Conservation (phyloP, 2,329 filamentous ascomycete genomes). For the Mariannaea sp. region DNA sequence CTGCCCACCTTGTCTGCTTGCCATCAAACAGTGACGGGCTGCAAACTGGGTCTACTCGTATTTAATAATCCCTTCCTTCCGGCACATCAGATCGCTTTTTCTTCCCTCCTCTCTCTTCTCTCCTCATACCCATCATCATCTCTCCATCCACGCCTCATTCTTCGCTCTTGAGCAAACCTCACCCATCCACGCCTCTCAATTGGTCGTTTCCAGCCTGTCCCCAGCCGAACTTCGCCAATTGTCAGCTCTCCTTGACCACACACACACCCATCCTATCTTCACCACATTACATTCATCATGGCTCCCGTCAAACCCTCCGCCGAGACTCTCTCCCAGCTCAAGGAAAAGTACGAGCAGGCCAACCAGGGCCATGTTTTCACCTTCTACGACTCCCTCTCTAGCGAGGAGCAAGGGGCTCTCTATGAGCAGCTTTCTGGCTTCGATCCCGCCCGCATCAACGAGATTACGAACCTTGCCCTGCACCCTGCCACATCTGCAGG, state of each 20-base stretch:
- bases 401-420: slow-evolving; percentile 74
- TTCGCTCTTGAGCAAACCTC: not conserved
- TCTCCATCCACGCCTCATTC: not conserved
- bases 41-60: slow-evolving; percentile 15
- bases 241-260: slow-evolving; percentile 16
- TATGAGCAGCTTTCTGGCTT: slow-evolving; percentile 82
- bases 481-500: slow-evolving; percentile 72
- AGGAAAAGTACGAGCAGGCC: slow-evolving; percentile 73
- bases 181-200: slow-evolving; percentile 3
- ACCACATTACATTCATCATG: slow-evolving; percentile 48
- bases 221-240: slow-evolving; percentile 12
- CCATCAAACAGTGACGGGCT: slow-evolving; percentile 14
- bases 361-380: slow-evolving; percentile 81
- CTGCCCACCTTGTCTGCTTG: slow-evolving; percentile 22
- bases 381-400: slow-evolving; percentile 79
- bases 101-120: not conserved
- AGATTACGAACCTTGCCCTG: slow-evolving; percentile 80
- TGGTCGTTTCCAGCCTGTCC: slow-evolving; percentile 9
- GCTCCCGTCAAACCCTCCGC: slow-evolving; percentile 60
- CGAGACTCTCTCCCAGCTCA: slow-evolving; percentile 70
- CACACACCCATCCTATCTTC: slow-evolving; percentile 24
- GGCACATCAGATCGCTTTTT: not conserved
- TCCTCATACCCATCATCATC: not conserved
- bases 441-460: slow-evolving; percentile 85
- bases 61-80: slow-evolving; percentile 13